Conservation (phyloP, 768 basidiomycete species). For the Cystobasidium tubakii region DNA sequence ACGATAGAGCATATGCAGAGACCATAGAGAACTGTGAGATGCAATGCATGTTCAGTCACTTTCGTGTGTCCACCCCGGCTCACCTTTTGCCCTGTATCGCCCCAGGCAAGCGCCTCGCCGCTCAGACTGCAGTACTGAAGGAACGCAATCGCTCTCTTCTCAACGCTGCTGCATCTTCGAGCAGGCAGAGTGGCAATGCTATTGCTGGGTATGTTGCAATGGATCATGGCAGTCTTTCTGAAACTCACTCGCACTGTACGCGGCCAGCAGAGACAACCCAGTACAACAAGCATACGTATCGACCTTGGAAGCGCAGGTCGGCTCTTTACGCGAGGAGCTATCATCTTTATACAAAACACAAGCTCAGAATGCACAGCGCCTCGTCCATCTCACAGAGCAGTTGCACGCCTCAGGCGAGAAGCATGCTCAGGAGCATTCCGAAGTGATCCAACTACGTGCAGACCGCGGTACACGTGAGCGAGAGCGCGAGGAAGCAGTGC, state of each 20-base stretch:
- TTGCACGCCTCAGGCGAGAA: conserved; percentile 87
- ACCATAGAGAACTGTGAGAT: conserved; percentile 85
- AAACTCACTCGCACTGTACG: too few relatives aligned
- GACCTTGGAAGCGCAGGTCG: conserved; percentile 89
- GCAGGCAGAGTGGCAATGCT: conserved; percentile 50
- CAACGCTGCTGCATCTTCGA: conserved; percentile 73
- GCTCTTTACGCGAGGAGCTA: conserved; percentile 80
- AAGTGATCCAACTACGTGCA: conserved; percentile 67
- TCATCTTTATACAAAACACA: conserved; percentile 94
- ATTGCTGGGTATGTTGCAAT: too few relatives aligned
- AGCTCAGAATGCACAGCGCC: conserved; percentile 86
- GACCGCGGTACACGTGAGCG: conserved; percentile 65
- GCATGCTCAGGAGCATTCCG: conserved; percentile 72
- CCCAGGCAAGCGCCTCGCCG: conserved; percentile 79
- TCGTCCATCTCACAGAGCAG: conserved; percentile 89
- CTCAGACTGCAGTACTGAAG: conserved; percentile 83
- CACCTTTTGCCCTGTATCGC: neutral
- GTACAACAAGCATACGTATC: conserved; percentile 80
- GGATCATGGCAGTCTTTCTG: too few relatives aligned
- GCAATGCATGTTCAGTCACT: neutral
- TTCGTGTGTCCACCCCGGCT: neutral
- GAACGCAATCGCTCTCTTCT: conserved; percentile 84
- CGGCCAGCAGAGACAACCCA: conserved; percentile 62
- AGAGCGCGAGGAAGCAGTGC: conserved; percentile 77
- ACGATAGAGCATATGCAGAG: conserved; percentile 70